Percentiles rank a stretch among this genome's conserved stretches.
Conservation (phyloP, 371 early-diverging fungal species). For the Quaeritorhiza haematococci region DNA sequence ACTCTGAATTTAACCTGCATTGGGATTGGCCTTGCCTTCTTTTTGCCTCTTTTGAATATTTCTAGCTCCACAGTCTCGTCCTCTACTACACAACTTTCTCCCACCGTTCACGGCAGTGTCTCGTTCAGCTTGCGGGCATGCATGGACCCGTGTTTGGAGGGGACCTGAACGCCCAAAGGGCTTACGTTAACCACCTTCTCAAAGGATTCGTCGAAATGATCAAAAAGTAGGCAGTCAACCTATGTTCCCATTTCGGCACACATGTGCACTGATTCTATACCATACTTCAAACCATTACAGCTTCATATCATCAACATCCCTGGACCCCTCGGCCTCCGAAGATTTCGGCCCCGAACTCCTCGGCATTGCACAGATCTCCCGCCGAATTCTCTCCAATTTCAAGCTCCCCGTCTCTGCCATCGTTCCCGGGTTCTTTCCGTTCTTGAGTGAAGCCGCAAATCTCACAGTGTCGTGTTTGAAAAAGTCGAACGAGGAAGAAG, state of each 20-base stretch:
- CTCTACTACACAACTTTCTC: conserved; percentile 46
- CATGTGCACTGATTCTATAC: conserved; percentile 14
- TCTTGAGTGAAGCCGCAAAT: conserved; percentile 58
- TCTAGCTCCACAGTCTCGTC: conserved; percentile 35
- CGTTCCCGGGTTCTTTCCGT: conserved; percentile 55
- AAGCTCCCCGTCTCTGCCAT: conserved; percentile 37
- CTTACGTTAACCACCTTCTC: conserved; percentile 19
- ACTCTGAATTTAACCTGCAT: no score
- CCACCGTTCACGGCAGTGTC: conserved; percentile 59
- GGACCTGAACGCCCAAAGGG: conserved; percentile 30
- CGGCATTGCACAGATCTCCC: conserved; percentile 46
- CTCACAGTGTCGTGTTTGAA: conserved; percentile 57
- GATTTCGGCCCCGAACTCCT: conserved; percentile 35
- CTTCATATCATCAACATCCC: no score
- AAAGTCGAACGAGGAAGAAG: conserved; percentile 46
- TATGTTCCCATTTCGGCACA: conserved; percentile 16
- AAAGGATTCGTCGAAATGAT: conserved; percentile 53
- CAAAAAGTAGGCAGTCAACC: conserved; percentile 44
- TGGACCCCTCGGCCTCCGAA: conserved; percentile 9
- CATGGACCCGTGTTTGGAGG: conserved; percentile 61
- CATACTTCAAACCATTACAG: no score
- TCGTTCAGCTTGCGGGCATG: conserved; percentile 67
- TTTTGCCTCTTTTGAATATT: no score
- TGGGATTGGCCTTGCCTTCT: no score
- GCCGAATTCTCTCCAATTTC: conserved; percentile 41